Conservation (phyloP, 2,329 filamentous ascomycete species). For the Monosporascus sp. region DNA sequence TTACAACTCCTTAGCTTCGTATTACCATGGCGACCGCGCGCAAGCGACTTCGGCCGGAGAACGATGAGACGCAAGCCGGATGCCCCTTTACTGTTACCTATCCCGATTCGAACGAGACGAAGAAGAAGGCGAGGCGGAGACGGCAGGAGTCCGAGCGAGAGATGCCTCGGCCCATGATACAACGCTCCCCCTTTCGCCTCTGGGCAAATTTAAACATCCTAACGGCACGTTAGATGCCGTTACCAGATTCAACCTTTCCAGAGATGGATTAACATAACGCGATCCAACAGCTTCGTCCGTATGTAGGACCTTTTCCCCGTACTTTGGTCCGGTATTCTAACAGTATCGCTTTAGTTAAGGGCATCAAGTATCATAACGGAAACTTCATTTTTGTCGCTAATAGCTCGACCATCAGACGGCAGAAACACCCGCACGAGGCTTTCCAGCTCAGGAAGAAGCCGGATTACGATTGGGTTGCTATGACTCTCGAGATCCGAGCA, state of each 20-base stretch:
- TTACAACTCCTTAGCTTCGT: neutral
- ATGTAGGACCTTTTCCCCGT: conserved; percentile 27
- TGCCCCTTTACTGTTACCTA: conserved; percentile 47
- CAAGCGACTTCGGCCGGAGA: conserved; percentile 46
- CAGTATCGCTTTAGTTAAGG: conserved; percentile 41
- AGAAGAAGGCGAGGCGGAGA: conserved; percentile 39
- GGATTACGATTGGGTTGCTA: conserved; percentile 66
- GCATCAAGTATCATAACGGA: conserved; percentile 52
- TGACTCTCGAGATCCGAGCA: conserved; percentile 71
- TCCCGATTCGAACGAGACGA: conserved; percentile 42
- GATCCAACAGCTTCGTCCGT: conserved; percentile 58
- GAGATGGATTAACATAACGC: conserved; percentile 53
- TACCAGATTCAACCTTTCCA: conserved; percentile 49
- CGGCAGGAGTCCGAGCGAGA: conserved; percentile 41
- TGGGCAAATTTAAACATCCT: conserved; percentile 47
- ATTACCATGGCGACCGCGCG: conserved; percentile 35
- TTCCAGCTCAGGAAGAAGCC: no score
- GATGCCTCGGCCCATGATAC: conserved; percentile 33
- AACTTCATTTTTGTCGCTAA: conserved; percentile 57
- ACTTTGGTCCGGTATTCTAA: conserved; percentile 5
- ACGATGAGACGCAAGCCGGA: conserved; percentile 48
- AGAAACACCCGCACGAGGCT: no score
- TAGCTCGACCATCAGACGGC: conserved; percentile 49
- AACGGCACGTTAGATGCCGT: conserved; percentile 49
- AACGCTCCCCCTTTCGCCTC: conserved; percentile 51